phyloP scores from a whole-genome alignment of 441 rosid genomes.

The Erodium trifolium region DNA sequence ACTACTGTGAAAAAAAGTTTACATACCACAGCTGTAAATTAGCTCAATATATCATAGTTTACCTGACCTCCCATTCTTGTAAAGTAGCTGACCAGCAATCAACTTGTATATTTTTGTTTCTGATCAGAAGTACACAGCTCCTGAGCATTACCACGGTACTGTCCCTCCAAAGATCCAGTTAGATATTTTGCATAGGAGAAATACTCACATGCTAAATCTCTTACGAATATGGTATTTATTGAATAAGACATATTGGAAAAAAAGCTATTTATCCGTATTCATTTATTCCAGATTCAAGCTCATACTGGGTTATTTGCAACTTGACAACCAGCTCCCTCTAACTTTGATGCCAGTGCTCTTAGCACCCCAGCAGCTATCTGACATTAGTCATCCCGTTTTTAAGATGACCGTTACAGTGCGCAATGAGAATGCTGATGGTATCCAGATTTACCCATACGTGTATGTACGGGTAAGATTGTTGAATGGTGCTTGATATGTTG shows the following conservation, averaged over 20 bases:
- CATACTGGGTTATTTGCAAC: conserved; percentile 79
- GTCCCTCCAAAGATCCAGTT: too few relatives aligned
- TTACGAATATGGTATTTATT: too few relatives aligned
- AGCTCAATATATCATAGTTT: too few relatives aligned
- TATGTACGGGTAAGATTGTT: conserved; percentile 73
- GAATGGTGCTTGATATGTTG: conserved; percentile 13
- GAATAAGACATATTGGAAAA: not conserved
- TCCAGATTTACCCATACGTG: conserved; percentile 78
- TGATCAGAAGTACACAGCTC: too few relatives aligned
- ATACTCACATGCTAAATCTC: too few relatives aligned
- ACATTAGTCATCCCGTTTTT: conserved; percentile 79
- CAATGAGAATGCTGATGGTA: conserved; percentile 71
- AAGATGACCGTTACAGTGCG: conserved; percentile 82
- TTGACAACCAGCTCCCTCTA: conserved; percentile 96
- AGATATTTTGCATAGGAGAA: too few relatives aligned
- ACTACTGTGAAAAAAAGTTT: too few relatives aligned
- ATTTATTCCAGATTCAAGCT: conserved; percentile 79
- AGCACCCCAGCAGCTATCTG: conserved; percentile 76
- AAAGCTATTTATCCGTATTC: conserved; percentile 14
- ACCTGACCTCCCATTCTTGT: too few relatives aligned
- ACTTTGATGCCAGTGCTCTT: conserved; percentile 87
- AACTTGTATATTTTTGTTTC: too few relatives aligned
- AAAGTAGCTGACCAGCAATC: too few relatives aligned
- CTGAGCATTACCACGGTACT: too few relatives aligned
- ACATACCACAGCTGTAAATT: too few relatives aligned